Percentiles rank a stretch among this genome's conserved stretches.
Conservation (phyloP, 1,284 basidiomycete genomes). For the Phenoliferia sp. region DNA sequence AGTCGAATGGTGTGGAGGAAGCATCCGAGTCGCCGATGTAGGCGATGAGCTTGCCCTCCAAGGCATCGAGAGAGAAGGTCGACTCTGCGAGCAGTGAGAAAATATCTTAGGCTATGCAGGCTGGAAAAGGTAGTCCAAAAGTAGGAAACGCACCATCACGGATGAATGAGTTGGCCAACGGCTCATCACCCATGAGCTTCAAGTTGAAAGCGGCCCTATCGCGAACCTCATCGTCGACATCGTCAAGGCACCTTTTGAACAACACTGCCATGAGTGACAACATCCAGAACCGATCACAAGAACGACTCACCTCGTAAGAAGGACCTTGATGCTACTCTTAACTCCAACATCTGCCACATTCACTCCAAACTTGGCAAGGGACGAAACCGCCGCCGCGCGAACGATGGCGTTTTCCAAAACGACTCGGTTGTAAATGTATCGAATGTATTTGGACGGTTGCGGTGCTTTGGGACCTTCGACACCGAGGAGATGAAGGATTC, state of each 20-base stretch:
- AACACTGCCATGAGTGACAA: slow-evolving; percentile 46
- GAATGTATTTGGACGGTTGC: slow-evolving; percentile 96
- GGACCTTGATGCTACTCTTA: slow-evolving; percentile 78
- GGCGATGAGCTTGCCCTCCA: slow-evolving; percentile 80
- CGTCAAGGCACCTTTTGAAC: slow-evolving; percentile 71
- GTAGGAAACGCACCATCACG: slow-evolving; percentile 77
- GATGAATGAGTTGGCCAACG: slow-evolving; percentile 77
- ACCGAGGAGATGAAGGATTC: slow-evolving; percentile 90
- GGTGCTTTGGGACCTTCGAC: slow-evolving; percentile 92
- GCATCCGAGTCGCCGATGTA: slow-evolving; percentile 79
- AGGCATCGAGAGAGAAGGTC: slow-evolving; percentile 76
- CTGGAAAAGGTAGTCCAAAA: not conserved
- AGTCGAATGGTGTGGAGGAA: slow-evolving; percentile 67
- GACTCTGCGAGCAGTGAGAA: slow-evolving; percentile 75
- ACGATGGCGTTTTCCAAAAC: slow-evolving; percentile 98
- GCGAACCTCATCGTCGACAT: slow-evolving; percentile 98
- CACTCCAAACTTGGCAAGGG: slow-evolving; percentile 94
- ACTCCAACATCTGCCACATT: slow-evolving; percentile 72
- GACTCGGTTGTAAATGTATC: slow-evolving; percentile 99
- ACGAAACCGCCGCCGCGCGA: slow-evolving; percentile 89
- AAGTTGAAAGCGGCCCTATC: slow-evolving; percentile 95
- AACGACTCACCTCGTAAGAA: slow-evolving; percentile 56
- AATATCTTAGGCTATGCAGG: too few relatives aligned
- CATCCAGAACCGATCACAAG: not conserved
- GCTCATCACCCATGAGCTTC: slow-evolving; percentile 71